Percentiles rank a stretch among this genome's conserved stretches.
phyloP scores from a whole-genome alignment of 208 protist species.

The Leishmania amazonensis region DNA sequence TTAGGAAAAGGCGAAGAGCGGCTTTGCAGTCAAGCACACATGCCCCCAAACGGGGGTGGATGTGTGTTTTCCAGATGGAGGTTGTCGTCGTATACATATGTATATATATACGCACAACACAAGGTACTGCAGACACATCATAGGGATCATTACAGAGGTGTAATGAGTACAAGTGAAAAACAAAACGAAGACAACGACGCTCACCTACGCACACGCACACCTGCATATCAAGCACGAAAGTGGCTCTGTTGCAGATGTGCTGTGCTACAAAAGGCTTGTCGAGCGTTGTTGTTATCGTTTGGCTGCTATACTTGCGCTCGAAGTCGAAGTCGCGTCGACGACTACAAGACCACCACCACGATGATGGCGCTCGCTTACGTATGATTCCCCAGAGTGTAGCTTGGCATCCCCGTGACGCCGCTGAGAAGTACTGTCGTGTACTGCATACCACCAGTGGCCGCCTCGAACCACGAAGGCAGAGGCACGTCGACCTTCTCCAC shows the following conservation, averaged over 20 bases:
- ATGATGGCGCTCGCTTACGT: not conserved
- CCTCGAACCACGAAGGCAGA: constrained; percentile 19
- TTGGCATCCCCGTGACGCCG: not conserved
- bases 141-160: not conserved
- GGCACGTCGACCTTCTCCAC: not conserved
- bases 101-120: too few species aligned
- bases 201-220: not conserved
- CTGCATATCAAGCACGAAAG: not conserved
- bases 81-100: too few species aligned
- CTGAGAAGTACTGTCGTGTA: not conserved
- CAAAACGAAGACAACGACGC: not conserved
- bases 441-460: constrained; percentile 14
- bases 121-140: not conserved
- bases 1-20: too few species aligned
- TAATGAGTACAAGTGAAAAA: too few species aligned
- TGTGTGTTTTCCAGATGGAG: too few species aligned
- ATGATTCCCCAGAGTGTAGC: not conserved
- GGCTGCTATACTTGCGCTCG: not conserved
- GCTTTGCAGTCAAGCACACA: not conserved
- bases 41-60: too few species aligned
- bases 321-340: not conserved
- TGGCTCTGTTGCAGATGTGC: not conserved
- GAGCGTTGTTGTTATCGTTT: not conserved
- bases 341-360: not conserved
- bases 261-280: not conserved